A percentile compares a stretch with the other conserved stretches of the same genome.
Evolutionary conservation across 306 rosid species (phyloP).

Genomic region (Lagenaria siceraria): DNA sequence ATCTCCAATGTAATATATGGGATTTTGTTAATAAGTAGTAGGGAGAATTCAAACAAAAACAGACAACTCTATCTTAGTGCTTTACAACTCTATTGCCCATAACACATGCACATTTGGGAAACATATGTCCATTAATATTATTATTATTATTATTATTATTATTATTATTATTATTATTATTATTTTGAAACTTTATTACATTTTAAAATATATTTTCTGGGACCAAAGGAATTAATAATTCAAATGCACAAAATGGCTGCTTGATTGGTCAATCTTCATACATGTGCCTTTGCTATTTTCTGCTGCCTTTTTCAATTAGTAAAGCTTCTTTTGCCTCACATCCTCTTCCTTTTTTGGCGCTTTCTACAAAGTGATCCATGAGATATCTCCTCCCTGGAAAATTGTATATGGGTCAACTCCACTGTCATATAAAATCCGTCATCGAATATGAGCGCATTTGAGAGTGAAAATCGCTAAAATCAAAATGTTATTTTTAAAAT

Average conservation of each 20-base stretch:
- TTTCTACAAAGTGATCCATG: neutral
- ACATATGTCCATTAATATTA: neutral
- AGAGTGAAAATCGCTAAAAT: no score
- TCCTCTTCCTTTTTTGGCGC: neutral
- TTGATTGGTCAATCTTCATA: slow-evolving; percentile 2
- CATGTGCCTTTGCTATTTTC: slow-evolving; percentile 5
- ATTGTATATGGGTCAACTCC: neutral
- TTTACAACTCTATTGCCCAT: neutral
- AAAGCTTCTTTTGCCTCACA: neutral
- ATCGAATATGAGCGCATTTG: no score
- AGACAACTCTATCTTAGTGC: neutral
- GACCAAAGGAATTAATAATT: slow-evolving; percentile 3
- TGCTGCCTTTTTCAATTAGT: neutral
- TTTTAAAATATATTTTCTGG: neutral
- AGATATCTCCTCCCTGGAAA: neutral
- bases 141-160: neutral
- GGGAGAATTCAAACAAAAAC: no score
- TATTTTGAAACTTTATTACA: neutral
- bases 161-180: neutral
- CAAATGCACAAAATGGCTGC: neutral
- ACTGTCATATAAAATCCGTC: no score
- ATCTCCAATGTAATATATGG: no score
- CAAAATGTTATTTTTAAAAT: no score
- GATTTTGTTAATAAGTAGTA: no score
- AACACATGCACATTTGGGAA: neutral